Evolutionary conservation across 805 yeast species (phyloP), one percentile per base, ranked within the genome.

Genomic region (Ogataea chonburiensis): DNA sequence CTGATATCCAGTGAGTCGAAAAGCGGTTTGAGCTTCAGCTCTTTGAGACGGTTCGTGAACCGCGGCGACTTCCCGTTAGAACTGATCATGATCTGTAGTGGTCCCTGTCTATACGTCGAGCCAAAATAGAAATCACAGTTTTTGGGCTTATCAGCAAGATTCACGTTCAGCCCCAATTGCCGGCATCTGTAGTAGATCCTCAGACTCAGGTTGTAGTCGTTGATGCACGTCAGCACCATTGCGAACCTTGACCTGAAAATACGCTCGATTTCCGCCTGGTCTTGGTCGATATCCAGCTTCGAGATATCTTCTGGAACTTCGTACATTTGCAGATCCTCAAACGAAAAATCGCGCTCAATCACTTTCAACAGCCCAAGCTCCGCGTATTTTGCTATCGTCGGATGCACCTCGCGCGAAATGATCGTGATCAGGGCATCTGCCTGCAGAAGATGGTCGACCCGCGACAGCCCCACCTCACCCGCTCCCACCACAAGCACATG

Each of bases 91-190:
- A 86, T 70, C 54, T 85, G 93, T 32, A 86, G 63, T 11, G 79
- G 75, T 11, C 89, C 93, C 45, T 74, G 75, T 51, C 84, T 70
- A 56, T 75, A 78, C 64, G 81, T 78, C 16, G 89, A 75, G 1
- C 95, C 95, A 58, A 86, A 86, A 63, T 84, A 86, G 59, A 84
- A 86, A 58, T 86, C 95, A 63, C 95, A 86, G 42, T 77, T 64
- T n/a, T 74, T 72, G 3, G 95, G 94, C 43, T 82, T 82, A 56
- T 86, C 95, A 1, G 95, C 95, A 24, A 85, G 80, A 53, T 86
- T 86, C 16, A 83, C 86, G 17, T 77, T 75, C 56, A 86, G 46
- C 39, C 77, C 61, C 28, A 66, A 49, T 32, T 58, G 49, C 42
- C 67, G 60, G 43, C 73, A 66, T 31, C 63, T 61, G 43, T 73